Base-by-base conservation (phyloP, 1,284 basidiomycete species). In the Microbotryomycetes sp. region DNA sequence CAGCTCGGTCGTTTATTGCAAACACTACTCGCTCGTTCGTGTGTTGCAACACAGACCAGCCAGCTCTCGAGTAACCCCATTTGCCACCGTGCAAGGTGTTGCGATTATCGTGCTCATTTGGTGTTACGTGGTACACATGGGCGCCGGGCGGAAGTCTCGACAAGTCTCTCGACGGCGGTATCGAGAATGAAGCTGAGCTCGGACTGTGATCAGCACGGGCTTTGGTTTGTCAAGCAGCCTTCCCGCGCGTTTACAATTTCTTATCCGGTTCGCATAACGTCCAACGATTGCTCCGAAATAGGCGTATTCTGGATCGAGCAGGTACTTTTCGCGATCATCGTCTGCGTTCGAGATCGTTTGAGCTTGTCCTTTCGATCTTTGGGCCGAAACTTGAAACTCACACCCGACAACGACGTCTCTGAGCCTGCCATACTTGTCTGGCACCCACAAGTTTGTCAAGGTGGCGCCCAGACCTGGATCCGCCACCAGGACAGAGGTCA, bases 311-410 rank as follows among this genome's bases (percentile, higher is more conserved):
- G 68, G 62, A 45, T 73, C 72, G 13, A 67, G 64, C 5, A 62
- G 64, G 64, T 73, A 74, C 29, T 70, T 68, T 29, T 72, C 72
- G 28, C 64, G 71, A 62, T 75, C 73, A 58, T 75, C 73, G 52
- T 70, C 74, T 60, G 71, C 67, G 57, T 3, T 66, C 56, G 15
- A 69, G 30, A 31, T 9, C n/a, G n/a, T n/a, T n/a, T n/a, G n/a
- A n/a, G n/a, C n/a, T n/a, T n/a, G n/a, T n/a, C n/a, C n/a, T n/a
- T n/a, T n/a, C n/a, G n/a, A n/a, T n/a, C n/a, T n/a, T n/a, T n/a
- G n/a, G n/a, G n/a, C n/a, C n/a, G n/a, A n/a, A n/a, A n/a, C 18
- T 9, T 41, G 21, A 15, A 11, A 51, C 59, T 23, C 24, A 58
- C 59, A 64, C 1, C 63, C 63, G 7, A 61, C 41, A 26, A 64